Percentiles rank a stretch among this genome's conserved stretches.
Conservation (phyloP, 257 asterid species). For the Solanum okadae region DNA sequence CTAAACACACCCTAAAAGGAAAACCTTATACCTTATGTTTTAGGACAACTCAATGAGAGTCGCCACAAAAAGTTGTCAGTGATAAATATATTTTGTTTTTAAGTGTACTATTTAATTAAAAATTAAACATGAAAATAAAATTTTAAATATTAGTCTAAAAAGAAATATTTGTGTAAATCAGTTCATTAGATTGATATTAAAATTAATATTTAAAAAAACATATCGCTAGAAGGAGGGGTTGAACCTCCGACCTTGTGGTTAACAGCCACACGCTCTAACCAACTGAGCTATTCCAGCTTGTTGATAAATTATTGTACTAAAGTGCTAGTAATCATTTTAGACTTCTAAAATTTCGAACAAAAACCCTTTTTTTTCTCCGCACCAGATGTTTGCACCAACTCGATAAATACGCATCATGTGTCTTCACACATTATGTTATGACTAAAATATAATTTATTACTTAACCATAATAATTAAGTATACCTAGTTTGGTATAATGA, state of each 20-base stretch:
- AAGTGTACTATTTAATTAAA: neutral
- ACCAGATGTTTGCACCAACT: neutral
- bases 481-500: neutral
- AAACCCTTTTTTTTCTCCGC: neutral
- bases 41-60: no score
- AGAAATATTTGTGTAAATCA: neutral
- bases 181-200: neutral
- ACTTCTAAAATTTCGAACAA: neutral
- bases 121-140: no score
- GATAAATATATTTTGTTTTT: no score
- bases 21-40: no score
- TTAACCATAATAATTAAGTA: neutral
- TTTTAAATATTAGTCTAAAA: neutral
- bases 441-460: neutral
- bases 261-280: constrained; percentile 99
- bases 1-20: no score
- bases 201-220: no score
- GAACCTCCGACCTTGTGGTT: constrained; percentile 99
- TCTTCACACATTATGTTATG: neutral
- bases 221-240: constrained; percentile 55
- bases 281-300: constrained; percentile 57
- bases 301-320: no score
- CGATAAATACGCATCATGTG: neutral
- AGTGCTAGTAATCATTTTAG: neutral
- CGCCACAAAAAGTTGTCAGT: no score